These are phyloP conservation scores for Sungouiozyma intestinalis DNA, from an alignment of 805 yeast species.

Conservation along the genomic window DNA sequence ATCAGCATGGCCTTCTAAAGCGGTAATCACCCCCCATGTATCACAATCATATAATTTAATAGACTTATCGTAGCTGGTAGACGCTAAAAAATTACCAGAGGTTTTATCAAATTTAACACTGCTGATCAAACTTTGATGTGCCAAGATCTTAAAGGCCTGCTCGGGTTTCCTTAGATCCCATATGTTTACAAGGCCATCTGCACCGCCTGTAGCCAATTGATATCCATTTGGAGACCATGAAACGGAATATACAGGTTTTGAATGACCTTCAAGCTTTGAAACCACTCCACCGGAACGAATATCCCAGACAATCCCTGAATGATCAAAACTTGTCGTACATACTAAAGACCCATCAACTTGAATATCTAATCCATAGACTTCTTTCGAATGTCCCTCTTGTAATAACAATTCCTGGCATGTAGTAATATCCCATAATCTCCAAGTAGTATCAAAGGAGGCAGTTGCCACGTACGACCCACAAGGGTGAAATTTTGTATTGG, in stretches of 20 bases:
- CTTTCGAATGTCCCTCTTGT: constrained; percentile 84
- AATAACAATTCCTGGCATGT: constrained; percentile 40
- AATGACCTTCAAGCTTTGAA: constrained; percentile 53
- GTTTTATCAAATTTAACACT: constrained; percentile 43
- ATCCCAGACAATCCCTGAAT: constrained; percentile 72
- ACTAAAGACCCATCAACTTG: constrained; percentile 72
- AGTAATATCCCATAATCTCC: constrained; percentile 77
- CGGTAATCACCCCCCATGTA: constrained; percentile 50
- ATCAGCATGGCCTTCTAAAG: constrained; percentile 50
- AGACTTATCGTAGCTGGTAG: constrained; percentile 63
- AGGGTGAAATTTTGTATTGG: constrained; percentile 59
- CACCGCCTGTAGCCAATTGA: constrained; percentile 73
- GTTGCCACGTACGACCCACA: constrained; percentile 44
- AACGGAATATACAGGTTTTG: constrained; percentile 54
- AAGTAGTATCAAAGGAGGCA: constrained; percentile 75
- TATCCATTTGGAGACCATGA: constrained; percentile 73
- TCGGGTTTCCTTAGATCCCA: constrained; percentile 67
- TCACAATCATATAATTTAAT: constrained; percentile 58
- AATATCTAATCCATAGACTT: constrained; percentile 48
- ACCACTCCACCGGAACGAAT: constrained; percentile 63
- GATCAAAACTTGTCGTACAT: constrained; percentile 73
- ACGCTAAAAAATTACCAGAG: constrained; percentile 40
- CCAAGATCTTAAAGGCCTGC: constrained; percentile 39
- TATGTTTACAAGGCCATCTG: constrained; percentile 65
- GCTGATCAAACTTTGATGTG: constrained; percentile 65